Percentiles rank a stretch among this genome's conserved stretches.
These are phyloP conservation scores for Aureobasidium sp. DNA, from an alignment of 2,329 filamentous ascomycete genomes.

Conservation along the genomic window DNA sequence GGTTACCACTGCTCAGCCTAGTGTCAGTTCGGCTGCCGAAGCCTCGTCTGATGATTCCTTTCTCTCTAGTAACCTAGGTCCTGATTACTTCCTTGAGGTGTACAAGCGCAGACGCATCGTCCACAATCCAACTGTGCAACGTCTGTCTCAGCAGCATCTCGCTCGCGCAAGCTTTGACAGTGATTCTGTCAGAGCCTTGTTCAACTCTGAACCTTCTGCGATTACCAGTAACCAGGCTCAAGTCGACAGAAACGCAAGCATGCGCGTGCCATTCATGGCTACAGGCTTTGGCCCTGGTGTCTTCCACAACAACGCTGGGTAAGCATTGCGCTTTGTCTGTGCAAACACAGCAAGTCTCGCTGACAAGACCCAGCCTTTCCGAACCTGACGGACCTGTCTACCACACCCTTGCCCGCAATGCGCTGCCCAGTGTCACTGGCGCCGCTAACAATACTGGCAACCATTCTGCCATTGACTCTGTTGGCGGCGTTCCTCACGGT, in stretches of 20 bases:
- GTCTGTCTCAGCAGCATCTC: background rate
- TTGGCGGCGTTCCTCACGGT: background rate
- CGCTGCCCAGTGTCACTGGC: background rate
- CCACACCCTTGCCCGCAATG: background rate
- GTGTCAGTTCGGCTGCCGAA: background rate
- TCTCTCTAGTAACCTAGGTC: background rate
- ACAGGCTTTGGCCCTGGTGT: background rate
- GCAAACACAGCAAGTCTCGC: background rate
- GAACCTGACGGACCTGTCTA: background rate
- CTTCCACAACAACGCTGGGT: background rate
- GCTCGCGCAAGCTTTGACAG: background rate
- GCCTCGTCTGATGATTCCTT: background rate
- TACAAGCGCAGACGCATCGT: constrained; percentile 4
- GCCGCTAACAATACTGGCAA: background rate
- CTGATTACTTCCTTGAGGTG: background rate
- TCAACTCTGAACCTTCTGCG: background rate
- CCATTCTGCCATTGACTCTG: background rate
- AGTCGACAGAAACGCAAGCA: background rate
- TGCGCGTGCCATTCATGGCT: background rate
- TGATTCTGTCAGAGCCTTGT: constrained; percentile 6
- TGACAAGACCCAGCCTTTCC: background rate
- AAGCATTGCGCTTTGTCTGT: background rate
- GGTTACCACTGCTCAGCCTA: background rate
- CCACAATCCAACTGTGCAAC: background rate
- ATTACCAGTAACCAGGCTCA: background rate